Evolutionary conservation across 2,329 filamentous ascomycete genomes (phyloP).

Genomic region (Furcasterigmium furcatum): DNA sequence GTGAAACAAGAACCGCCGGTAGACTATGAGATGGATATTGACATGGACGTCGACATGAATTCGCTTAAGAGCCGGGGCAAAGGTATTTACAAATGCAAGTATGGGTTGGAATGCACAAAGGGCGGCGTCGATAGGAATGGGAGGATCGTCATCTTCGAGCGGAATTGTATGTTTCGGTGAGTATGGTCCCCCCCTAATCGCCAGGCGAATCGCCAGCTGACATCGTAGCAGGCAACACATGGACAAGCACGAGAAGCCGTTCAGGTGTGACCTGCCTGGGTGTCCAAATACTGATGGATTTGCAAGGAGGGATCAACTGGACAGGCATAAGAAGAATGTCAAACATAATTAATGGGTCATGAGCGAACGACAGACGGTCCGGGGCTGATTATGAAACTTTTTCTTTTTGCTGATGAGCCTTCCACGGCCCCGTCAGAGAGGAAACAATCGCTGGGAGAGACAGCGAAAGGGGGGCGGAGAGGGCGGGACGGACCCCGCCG

Average conservation of each 20-base stretch:
- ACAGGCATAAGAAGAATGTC: slow-evolving; percentile 35
- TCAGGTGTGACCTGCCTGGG: slow-evolving; percentile 31
- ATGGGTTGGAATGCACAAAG: slow-evolving; percentile 31
- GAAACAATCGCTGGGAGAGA: no score
- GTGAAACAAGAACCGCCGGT: slow-evolving; percentile 6
- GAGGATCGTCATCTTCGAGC: slow-evolving; percentile 32
- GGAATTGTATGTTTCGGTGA: slow-evolving; percentile 35
- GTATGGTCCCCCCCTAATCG: slow-evolving; percentile 15
- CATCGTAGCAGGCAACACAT: slow-evolving; percentile 30
- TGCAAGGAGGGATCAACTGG: slow-evolving; percentile 36
- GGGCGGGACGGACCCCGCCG: no score
- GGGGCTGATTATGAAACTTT: no score
- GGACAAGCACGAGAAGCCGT: slow-evolving; percentile 39
- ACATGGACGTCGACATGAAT: slow-evolving; percentile 27
- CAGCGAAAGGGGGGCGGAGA: no score
- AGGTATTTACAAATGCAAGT: slow-evolving; percentile 31
- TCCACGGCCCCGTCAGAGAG: no score
- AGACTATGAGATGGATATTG: neutral
- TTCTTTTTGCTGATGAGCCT: no score
- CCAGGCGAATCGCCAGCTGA: slow-evolving; percentile 1
- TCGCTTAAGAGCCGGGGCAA: slow-evolving; percentile 35
- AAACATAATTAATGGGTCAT: slow-evolving; percentile 29
- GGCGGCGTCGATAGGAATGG: slow-evolving; percentile 36
- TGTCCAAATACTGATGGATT: slow-evolving; percentile 39
- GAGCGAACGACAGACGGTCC: no score